Base-by-base conservation (phyloP, 2,329 filamentous ascomycete species). In the Truncatella angustata region DNA sequence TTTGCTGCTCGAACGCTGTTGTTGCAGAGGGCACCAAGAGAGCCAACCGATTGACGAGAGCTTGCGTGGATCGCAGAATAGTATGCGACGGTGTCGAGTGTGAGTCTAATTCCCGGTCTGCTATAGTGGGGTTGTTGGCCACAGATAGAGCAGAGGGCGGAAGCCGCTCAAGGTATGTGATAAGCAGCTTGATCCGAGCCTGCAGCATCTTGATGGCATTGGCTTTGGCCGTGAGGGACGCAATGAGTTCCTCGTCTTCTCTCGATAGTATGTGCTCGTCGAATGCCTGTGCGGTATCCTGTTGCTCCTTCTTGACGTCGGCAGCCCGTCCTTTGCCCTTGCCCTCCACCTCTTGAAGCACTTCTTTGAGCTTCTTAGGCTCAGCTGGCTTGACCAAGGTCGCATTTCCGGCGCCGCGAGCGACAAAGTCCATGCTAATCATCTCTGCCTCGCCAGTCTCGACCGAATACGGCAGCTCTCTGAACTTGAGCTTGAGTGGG, bases 361-460 rank as follows among this genome's bases (percentile, higher is more conserved):
- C 70, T 42, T 67, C 66, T 2, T 67, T 66, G n/a, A 72, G 66
- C 52, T 76, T 75, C 52, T 76, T 74, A 48, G 66, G 62, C 51
- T 67, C 66, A 37, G 60, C 61, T 4, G 55, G 56, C 49, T 63
- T 59, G 16, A 83, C 74, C 28, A 84, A 84, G 10, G 88, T 85
- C 21, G 91, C 92, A 63, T 90, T 93, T 44, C 89, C 90, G 43
- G 88, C 89, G 35, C 89, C 90, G 49, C 87, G 86, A 1, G 93
- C 92, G 18, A 99, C 88, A 59, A 92, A 96, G 70, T 97, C 91
- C 63, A 99, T 90, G 60, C 90, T 89, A 59, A 99, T 97, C 91
- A 97, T 97, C 70, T 99, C 94, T 1, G 92, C 92, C 69, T 97
- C 92, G 9, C 90, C 91, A 0, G 92, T 96, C 72, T 97, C 94